Percentiles rank a stretch among this genome's conserved stretches.
Evolutionary conservation across 352 stramenopile genomes (phyloP).

Genomic region (Phytophthora hibernalis): DNA sequence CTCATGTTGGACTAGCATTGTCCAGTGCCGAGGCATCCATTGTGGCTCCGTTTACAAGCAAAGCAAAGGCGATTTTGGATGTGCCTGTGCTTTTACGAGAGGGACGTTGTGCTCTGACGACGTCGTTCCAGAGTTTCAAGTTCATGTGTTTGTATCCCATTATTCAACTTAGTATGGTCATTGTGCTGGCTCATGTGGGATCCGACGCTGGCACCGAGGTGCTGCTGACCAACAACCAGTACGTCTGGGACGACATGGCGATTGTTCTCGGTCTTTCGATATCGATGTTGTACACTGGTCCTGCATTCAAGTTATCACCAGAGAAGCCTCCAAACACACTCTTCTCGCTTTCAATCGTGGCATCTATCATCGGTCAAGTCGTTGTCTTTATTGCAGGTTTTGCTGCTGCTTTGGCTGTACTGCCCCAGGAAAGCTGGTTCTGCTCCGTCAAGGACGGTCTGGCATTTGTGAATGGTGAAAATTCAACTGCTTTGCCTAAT

Average conservation of each 20-base stretch:
- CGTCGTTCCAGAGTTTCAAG: conserved; percentile 66
- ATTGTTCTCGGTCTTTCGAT: conserved; percentile 63
- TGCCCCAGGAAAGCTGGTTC: conserved; percentile 53
- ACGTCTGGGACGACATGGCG: conserved; percentile 62
- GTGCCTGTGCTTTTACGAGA: conserved; percentile 85
- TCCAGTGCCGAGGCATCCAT: conserved; percentile 85
- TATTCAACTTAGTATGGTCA: conserved; percentile 58
- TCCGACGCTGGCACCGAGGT: conserved; percentile 23
- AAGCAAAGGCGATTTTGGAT: conserved; percentile 78
- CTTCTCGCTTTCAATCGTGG: conserved; percentile 55
- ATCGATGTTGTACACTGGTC: conserved; percentile 58
- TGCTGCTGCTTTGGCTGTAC: conserved; percentile 36
- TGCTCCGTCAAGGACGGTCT: conserved; percentile 46
- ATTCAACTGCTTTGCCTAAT: conserved; percentile 27
- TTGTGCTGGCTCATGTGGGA: conserved; percentile 39
- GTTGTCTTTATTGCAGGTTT: conserved; percentile 59
- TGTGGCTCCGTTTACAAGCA: conserved; percentile 90
- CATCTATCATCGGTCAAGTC: conserved; percentile 59
- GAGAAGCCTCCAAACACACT: conserved; percentile 55
- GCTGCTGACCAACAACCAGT: conserved; percentile 71
- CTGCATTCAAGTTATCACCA: conserved; percentile 39
- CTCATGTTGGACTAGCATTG: conserved; percentile 88
- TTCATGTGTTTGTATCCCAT: conserved; percentile 65
- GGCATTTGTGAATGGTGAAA: conserved; percentile 26
- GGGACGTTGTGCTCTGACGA: conserved; percentile 79